Conservation (phyloP, 164 flowering plant species). For the Akebia trifoliata region DNA sequence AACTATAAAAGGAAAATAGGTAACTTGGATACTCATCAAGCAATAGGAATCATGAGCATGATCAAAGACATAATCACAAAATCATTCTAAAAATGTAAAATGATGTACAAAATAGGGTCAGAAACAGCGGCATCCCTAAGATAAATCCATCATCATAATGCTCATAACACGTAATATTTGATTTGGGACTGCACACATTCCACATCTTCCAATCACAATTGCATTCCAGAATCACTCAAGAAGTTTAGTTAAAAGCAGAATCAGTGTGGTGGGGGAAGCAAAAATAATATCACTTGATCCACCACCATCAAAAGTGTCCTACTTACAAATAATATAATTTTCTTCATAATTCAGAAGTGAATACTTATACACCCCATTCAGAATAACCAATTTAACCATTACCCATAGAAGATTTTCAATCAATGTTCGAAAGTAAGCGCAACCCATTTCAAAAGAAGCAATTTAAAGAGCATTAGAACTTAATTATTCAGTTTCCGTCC, state of each 20-base stretch:
- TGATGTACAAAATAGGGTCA: not conserved
- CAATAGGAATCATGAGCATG: not conserved
- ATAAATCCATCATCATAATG: not conserved
- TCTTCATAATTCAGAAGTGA: not conserved
- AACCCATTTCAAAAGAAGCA: not conserved
- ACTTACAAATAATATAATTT: not conserved
- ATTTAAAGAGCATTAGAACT: not conserved
- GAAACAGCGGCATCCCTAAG: not conserved
- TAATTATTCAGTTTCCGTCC: too few species aligned
- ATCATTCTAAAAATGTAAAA: not conserved
- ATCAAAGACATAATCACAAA: not conserved
- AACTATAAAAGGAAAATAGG: too few species aligned
- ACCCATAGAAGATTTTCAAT: not conserved
- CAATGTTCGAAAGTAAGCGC: not conserved
- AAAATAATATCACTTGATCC: not conserved
- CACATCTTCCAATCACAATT: not conserved
- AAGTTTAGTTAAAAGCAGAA: too few species aligned
- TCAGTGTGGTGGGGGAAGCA: too few species aligned
- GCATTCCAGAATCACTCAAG: not conserved
- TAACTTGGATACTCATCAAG: conserved; percentile 1
- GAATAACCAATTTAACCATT: not conserved
- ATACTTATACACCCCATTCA: not conserved
- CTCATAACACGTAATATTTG: not conserved
- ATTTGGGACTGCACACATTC: not conserved
- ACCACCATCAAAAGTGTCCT: not conserved